Percentiles rank a stretch among this genome's conserved stretches.
These are phyloP conservation scores for Torulaspora maleeae DNA, from an alignment of 805 yeast species.

Conservation along the genomic window DNA sequence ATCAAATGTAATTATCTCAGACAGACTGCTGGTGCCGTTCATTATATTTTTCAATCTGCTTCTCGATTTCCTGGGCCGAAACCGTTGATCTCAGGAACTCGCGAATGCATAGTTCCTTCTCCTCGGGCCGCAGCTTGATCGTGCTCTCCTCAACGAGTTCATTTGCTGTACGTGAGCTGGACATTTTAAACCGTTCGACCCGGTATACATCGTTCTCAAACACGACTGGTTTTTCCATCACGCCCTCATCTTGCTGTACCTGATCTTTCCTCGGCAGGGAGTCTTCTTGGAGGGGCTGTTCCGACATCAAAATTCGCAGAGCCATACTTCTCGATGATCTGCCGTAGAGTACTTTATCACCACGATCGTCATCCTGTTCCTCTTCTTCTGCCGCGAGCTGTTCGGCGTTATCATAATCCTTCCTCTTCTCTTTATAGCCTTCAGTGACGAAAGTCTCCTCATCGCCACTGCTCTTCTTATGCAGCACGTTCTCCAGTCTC, in stretches of 20 bases:
- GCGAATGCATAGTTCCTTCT: conserved; percentile 4
- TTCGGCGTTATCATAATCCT: conserved; percentile 25
- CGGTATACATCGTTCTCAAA: conserved; percentile 9
- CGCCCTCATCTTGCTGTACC: background rate
- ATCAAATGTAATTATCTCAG: no score
- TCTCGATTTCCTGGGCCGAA: conserved; percentile 5
- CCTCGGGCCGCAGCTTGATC: conserved; percentile 1
- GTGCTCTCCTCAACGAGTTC: background rate
- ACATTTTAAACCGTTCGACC: background rate
- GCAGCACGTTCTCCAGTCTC: conserved; percentile 39
- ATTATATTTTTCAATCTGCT: conserved; percentile 2
- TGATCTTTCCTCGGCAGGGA: background rate
- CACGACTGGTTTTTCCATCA: background rate
- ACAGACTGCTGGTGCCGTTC: conserved; percentile 2
- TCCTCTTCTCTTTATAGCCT: conserved; percentile 42
- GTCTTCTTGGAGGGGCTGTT: background rate
- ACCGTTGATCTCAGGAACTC: conserved; percentile 9
- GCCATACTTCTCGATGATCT: conserved; percentile 8
- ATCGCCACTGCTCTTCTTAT: conserved; percentile 37
- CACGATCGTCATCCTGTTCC: background rate
- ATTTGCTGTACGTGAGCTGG: background rate
- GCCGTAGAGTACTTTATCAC: background rate
- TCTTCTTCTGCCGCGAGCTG: conserved; percentile 9
- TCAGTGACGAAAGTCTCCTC: conserved; percentile 47
- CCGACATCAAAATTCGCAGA: conserved; percentile 4